Percentiles rank a stretch among this genome's conserved stretches.
These are phyloP conservation scores for Mycena kentingensis DNA, from an alignment of 768 basidiomycete genomes.

Conservation along the genomic window DNA sequence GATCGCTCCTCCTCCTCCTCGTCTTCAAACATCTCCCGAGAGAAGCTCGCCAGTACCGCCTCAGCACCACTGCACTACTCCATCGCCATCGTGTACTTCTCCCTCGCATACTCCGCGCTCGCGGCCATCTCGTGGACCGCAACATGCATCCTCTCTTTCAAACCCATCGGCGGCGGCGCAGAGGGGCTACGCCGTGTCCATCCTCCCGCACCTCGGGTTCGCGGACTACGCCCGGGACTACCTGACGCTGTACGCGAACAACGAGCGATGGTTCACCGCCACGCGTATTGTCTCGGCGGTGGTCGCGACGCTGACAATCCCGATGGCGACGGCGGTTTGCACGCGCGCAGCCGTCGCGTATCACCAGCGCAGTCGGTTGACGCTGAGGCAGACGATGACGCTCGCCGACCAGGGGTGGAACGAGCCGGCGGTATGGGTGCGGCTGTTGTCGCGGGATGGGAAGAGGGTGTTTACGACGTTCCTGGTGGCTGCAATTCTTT, in stretches of 20 bases:
- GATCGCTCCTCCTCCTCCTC: too few relatives aligned
- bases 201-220: neutral
- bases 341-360: slow-evolving; percentile 9
- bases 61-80: too few relatives aligned
- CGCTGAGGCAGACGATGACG: slow-evolving; percentile 9
- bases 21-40: too few relatives aligned
- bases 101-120: neutral
- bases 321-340: slow-evolving; percentile 3
- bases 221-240: neutral
- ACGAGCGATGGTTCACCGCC: slow-evolving; percentile 6
- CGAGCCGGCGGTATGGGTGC: neutral
- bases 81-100: neutral
- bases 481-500: slow-evolving; percentile 5
- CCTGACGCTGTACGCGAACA: neutral
- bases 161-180: slow-evolving; percentile 9
- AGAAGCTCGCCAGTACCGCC: too few relatives aligned
- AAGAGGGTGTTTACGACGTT: slow-evolving; percentile 4
- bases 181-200: slow-evolving; percentile 2
- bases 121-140: slow-evolving; percentile 1
- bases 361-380: slow-evolving; percentile 3
- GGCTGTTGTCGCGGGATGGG: neutral
- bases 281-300: slow-evolving; percentile 3
- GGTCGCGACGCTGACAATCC: slow-evolving; percentile 6
- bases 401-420: slow-evolving; percentile 5
- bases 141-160: slow-evolving; percentile 9